Evolutionary conservation across 2,329 filamentous ascomycete species (phyloP), one percentile per base, ranked within the genome.

Genomic region (Magnaporthiopsis rhizophila): DNA sequence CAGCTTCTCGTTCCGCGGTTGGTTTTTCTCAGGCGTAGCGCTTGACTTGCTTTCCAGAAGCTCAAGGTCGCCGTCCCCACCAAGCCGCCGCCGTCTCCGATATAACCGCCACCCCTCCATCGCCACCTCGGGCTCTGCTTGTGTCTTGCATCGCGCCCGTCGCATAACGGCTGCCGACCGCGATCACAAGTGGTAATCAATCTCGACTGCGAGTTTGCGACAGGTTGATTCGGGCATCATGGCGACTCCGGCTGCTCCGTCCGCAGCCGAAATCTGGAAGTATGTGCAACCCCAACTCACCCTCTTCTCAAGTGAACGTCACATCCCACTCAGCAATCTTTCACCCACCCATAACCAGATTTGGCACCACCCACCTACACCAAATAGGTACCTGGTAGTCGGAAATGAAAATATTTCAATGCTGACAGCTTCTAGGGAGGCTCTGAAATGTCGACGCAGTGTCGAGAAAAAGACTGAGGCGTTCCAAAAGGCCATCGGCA

Each of bases 1-100:
- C 53, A 32, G 45, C 50, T 30, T 56, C 61, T 62, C 30, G 61
- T 53, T 57, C 53, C 53, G 61, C 45, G 45, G 56, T 58, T 62
- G 61, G 45, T 34, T 28, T 62, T 58, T 32, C 53, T 32, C 61
- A 62, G 53, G 61, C 61, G 45, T 62, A 62, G 53, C 38, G 61
- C 61, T 62, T 62, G 61, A 62, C 45, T 38, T 57, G 45, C 24
- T 28, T 32, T 58, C 8, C 57, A 58, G 21, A 58, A 30, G 26
- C 30, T 58, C 30, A 58, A 58, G 26, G 57, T 18, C 57, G 30
- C 57, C 57, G 26, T 28, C 24, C 57, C 57, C 57, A 58, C 57
- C n/a, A 58, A 30, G 24, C 57, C 57, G 21, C 8, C 18, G 18
- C 5, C 45, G 3, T 5, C 6, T 53, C 26, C 26, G 26, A 58